These are phyloP conservation scores for Neoconidiobolus thromboides DNA, from an alignment of 371 early-diverging fungal species.

Conservation along the genomic window DNA sequence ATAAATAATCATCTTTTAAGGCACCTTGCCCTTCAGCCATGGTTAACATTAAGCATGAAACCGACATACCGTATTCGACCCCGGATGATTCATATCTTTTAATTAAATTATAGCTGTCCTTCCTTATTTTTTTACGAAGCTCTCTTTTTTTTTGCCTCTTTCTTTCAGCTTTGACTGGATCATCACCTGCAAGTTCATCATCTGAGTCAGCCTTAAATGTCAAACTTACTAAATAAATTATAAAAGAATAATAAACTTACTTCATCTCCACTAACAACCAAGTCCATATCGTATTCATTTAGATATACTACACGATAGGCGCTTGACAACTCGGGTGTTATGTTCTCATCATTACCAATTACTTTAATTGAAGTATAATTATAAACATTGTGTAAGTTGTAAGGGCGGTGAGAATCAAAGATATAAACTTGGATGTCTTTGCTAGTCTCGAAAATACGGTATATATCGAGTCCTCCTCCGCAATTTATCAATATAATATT, in stretches of 20 bases:
- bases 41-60: background rate
- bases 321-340: background rate
- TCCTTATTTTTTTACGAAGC: background rate
- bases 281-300: background rate
- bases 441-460: background rate
- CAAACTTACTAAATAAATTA: background rate
- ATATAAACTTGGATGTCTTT: background rate
- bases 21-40: background rate
- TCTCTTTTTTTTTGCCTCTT: background rate
- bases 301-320: background rate
- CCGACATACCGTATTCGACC: background rate
- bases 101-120: background rate
- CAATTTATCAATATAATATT: background rate
- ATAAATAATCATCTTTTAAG: background rate
- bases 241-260: background rate
- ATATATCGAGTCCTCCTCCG: background rate
- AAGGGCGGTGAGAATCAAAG: constrained; percentile 1
- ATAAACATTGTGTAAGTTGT: background rate
- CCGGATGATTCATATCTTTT: background rate
- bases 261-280: background rate
- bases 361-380: background rate
- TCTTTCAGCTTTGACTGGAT: background rate
- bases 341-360: background rate
- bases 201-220: background rate
- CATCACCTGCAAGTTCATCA: background rate